Conservation (phyloP, 163 green algal genomes). For the Scenedesmus sp. region DNA sequence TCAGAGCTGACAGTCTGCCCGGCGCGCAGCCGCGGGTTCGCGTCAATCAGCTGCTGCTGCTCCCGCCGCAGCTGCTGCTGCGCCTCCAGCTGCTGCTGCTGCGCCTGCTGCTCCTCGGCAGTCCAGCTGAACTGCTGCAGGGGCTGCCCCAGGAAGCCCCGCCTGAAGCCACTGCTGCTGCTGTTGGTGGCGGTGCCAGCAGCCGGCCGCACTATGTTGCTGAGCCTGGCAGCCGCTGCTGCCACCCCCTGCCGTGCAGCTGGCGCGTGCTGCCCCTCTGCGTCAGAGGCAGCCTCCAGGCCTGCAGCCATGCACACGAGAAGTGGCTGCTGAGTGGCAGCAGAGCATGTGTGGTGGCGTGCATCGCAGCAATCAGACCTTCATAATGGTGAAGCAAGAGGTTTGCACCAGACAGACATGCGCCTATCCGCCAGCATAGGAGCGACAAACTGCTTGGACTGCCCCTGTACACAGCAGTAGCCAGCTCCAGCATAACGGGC, state of each 20-base stretch:
- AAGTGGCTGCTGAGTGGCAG: neutral
- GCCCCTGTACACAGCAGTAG: no score
- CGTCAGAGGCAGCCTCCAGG: neutral
- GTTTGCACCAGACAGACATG: no score
- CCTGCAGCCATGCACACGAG: neutral
- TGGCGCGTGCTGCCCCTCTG: neutral
- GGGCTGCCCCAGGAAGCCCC: neutral
- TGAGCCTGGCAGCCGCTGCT: neutral
- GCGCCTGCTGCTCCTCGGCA: neutral
- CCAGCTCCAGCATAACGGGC: no score
- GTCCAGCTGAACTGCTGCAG: neutral
- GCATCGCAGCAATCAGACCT: neutral
- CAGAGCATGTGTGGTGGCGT: neutral
- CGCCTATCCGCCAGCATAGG: no score
- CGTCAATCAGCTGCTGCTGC: neutral
- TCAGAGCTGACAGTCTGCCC: neutral
- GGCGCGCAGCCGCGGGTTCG: neutral
- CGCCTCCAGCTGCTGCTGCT: neutral
- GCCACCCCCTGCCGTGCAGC: neutral
- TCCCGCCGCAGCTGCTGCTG: neutral
- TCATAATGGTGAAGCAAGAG: neutral
- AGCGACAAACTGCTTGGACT: no score
- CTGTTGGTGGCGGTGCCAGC: neutral
- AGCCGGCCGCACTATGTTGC: neutral
- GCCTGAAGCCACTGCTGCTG: neutral